phyloP scores from a whole-genome alignment of 176 grass and related monocot species.

The Oryza rufipogon region DNA sequence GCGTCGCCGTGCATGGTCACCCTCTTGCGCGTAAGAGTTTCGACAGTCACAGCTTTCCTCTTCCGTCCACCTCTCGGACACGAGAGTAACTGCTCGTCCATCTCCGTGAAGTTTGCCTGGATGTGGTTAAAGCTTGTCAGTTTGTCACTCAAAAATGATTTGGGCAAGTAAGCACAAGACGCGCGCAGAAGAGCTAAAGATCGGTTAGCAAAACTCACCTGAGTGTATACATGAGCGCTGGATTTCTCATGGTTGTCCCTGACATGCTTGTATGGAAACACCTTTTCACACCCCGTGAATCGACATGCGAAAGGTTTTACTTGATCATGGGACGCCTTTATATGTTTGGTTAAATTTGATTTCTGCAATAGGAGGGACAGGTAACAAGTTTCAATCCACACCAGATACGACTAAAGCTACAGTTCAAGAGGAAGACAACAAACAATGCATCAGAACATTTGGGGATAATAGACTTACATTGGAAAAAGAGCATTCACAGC shows the following conservation, averaged over 20 bases:
- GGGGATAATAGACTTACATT: conserved; percentile 48
- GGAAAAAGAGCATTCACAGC: conserved; percentile 57
- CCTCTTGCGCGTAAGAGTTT: conserved; percentile 54
- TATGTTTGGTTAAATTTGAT: conserved; percentile 66
- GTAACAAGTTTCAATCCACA: not conserved
- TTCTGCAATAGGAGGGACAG: conserved; percentile 40
- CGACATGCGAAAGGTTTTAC: conserved; percentile 39
- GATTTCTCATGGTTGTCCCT: conserved; percentile 64
- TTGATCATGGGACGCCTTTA: conserved; percentile 55
- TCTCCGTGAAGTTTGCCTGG: conserved; percentile 58
- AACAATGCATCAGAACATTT: not conserved
- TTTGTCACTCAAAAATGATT: conserved; percentile 13
- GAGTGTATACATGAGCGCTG: conserved; percentile 44
- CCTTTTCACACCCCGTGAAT: conserved; percentile 35
- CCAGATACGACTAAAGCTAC: not conserved
- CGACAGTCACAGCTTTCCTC: conserved; percentile 41
- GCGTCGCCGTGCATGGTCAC: conserved; percentile 26
- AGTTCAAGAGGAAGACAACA: not conserved
- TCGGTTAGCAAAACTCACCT: conserved; percentile 34
- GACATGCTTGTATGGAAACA: conserved; percentile 65
- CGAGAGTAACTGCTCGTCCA: conserved; percentile 32
- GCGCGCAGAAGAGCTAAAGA: not conserved
- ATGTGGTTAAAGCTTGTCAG: not conserved
- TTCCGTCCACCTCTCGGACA: conserved; percentile 52
- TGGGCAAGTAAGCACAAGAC: not conserved